Evolutionary conservation across 257 asterid species (phyloP).

Genomic region (Gardenia jasminoides): DNA sequence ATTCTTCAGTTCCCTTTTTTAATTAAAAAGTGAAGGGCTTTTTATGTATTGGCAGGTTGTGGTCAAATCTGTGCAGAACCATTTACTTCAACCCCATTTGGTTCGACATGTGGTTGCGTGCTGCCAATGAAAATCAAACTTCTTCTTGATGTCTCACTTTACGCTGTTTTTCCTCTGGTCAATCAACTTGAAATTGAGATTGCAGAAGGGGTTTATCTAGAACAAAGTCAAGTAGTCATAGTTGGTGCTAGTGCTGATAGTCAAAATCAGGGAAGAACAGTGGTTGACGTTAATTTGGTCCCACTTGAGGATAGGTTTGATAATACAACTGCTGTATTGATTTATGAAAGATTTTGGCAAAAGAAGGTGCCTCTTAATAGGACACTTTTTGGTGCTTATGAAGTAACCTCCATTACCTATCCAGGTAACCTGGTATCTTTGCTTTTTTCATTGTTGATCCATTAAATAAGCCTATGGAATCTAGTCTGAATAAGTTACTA

Average conservation of each 20-base stretch:
- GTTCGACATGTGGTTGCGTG: conserved; percentile 92
- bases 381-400: conserved; percentile 85
- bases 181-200: conserved; percentile 80
- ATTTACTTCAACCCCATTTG: conserved; percentile 73
- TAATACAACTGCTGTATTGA: conserved; percentile 82
- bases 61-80: conserved; percentile 83
- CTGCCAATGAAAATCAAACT: conserved; percentile 94
- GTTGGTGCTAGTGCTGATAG: conserved; percentile 87
- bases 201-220: conserved; percentile 86
- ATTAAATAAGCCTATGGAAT: background rate
- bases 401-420: conserved; percentile 57
- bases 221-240: conserved; percentile 82
- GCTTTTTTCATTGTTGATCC: background rate
- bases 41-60: conserved; percentile 60
- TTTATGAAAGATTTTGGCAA: conserved; percentile 75
- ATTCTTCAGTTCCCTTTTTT: background rate
- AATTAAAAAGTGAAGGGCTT: conserved; percentile 16
- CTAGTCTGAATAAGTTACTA: conserved; percentile 23
- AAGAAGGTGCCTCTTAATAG: conserved; percentile 85
- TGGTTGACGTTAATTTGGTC: conserved; percentile 81
- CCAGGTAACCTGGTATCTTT: conserved; percentile 59
- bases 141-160: conserved; percentile 68
- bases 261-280: conserved; percentile 71
- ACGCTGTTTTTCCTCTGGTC: conserved; percentile 80
- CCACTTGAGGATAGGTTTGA: conserved; percentile 95